A percentile compares a stretch with the other conserved stretches of the same genome.
Conservation (phyloP, 257 asterid species). For the Echium plantagineum region DNA sequence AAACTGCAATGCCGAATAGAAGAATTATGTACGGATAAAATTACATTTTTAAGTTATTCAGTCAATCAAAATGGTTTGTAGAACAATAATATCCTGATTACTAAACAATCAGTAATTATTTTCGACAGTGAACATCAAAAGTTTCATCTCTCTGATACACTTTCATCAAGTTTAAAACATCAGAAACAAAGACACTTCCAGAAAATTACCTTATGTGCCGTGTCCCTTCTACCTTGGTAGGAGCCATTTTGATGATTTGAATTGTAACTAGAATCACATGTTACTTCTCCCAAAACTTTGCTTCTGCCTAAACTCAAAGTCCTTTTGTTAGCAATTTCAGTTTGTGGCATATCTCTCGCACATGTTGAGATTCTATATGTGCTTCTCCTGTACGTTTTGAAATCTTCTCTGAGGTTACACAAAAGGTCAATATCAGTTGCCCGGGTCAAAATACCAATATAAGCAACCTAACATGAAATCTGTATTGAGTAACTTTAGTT, state of each 20-base stretch:
- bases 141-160: neutral
- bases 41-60: neutral
- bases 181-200: neutral
- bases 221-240: conserved; percentile 27
- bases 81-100: neutral
- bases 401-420: conserved; percentile 56
- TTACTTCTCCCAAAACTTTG: conserved; percentile 30
- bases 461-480: neutral
- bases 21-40: conserved; percentile 5
- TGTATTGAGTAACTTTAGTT: neutral
- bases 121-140: neutral
- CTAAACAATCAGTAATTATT: neutral
- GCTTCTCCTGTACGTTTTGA: conserved; percentile 46
- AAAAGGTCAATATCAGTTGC: conserved; percentile 8
- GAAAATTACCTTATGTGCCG: conserved; percentile 35
- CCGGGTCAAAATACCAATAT: neutral
- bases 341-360: conserved; percentile 26
- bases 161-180: neutral
- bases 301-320: conserved; percentile 46
- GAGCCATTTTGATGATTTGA: conserved; percentile 14
- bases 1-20: conserved; percentile 32
- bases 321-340: conserved; percentile 22
- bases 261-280: conserved; percentile 26
- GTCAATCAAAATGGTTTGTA: neutral
- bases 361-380: conserved; percentile 37